Base-by-base conservation (phyloP, 768 basidiomycete species). In the Suillus subalutaceus region DNA sequence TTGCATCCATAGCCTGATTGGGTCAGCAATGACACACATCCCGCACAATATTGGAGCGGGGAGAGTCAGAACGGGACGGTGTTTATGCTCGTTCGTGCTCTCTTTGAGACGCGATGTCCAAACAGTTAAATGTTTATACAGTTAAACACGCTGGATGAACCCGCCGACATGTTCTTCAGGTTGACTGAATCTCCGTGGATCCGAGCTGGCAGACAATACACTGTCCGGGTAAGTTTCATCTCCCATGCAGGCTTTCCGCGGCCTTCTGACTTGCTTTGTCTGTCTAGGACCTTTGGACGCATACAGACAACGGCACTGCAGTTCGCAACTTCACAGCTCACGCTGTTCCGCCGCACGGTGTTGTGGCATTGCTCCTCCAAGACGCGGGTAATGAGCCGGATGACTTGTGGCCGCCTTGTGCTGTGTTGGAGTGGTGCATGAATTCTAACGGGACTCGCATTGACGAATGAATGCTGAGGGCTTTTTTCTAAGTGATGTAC, bases 21-120 rank as follows among this genome's bases (percentile, higher is more conserved):
- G 70, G 76, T 75, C 46, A 79, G 75, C 64, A 78, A 80, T 64
- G 74, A 69, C 40, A 83, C 83, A 0, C 83, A 86, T 70, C 89
- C 89, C 1, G 87, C 89, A n/a, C 85, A 88, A 66, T 90, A 86
- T 72, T 90, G 89, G 89, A 89, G 87, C 67, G 89, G 89, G 4
- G 80, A 84, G 68, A 86, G 84, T 64, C 79, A 88, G 73, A 86
- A 89, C 62, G 89, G 89, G 59, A 86, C 86, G 1, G 79, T 90
- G 0, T 79, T 90, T 70, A 90, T 90, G 89, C 80, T 90, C 35
- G 89, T 89, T 67, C 65, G 83, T 57, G 16, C 37, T 44, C 32
- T 26, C n/a, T 26, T 46, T 56, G 55, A 12, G 20, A 40, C 20
- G 0, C 10, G 0, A 2, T 46, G 30, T 38, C 18, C 12, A 67